These are phyloP conservation scores for Cinchona pubescens DNA, from an alignment of 257 asterid genomes.

Conservation along the genomic window DNA sequence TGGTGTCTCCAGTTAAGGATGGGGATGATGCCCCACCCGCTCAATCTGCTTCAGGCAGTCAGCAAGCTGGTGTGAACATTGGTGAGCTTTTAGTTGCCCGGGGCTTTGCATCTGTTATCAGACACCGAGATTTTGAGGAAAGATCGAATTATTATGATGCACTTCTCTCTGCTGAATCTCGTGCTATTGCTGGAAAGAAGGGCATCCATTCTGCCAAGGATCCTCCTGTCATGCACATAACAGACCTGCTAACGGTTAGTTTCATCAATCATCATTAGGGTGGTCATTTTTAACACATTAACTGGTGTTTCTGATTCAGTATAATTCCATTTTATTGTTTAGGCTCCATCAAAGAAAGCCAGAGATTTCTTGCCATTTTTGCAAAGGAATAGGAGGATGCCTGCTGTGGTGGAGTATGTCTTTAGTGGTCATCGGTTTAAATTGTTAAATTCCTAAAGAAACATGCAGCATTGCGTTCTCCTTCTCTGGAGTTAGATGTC, in stretches of 20 bases:
- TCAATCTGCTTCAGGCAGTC: conserved; percentile 50
- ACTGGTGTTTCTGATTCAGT: background rate
- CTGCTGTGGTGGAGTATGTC: conserved; percentile 91
- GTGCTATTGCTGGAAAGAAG: conserved; percentile 82
- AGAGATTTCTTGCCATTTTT: conserved; percentile 84
- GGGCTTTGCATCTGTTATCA: conserved; percentile 86
- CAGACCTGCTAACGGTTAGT: conserved; percentile 80
- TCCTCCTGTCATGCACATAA: conserved; percentile 81
- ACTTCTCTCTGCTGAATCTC: conserved; percentile 84
- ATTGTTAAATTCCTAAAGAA: conserved; percentile 81
- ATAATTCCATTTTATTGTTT: conserved; percentile 7
- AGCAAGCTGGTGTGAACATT: conserved; percentile 58
- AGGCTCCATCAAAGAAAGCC: conserved; percentile 85
- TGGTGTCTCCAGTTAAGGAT: conserved; percentile 49
- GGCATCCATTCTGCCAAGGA: conserved; percentile 88
- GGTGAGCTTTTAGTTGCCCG: conserved; percentile 92
- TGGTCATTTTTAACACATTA: background rate
- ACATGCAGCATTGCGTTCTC: conserved; percentile 93
- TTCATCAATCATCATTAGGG: background rate
- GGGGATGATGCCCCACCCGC: conserved; percentile 53
- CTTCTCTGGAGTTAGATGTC: conserved; percentile 95
- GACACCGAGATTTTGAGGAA: conserved; percentile 98
- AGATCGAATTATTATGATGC: conserved; percentile 87
- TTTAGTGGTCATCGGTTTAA: conserved; percentile 95
- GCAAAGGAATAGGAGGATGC: conserved; percentile 85